Percentiles rank a stretch among this genome's conserved stretches.
phyloP scores from a whole-genome alignment of 192 early-diverging fungal genomes.

The Funneliformis mosseae region DNA sequence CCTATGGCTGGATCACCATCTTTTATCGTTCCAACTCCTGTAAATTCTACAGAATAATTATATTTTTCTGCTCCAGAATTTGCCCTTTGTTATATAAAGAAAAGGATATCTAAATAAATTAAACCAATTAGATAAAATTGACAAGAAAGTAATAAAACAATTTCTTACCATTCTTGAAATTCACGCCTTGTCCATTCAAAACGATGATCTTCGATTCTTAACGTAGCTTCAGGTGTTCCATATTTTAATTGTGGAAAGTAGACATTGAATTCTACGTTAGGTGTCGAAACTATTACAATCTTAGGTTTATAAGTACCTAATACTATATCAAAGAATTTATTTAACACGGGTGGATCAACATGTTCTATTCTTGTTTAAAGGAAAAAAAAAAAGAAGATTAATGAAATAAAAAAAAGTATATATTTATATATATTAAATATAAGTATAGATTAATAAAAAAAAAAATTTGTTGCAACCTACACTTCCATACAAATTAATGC shows the following conservation, averaged over 20 bases:
- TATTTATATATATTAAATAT: conserved; percentile 8
- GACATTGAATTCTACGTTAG: conserved; percentile 92
- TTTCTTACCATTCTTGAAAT: conserved; percentile 74
- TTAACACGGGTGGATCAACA: conserved; percentile 59
- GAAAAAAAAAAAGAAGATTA: conserved; percentile 5
- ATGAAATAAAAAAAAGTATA: neutral
- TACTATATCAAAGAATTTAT: conserved; percentile 59
- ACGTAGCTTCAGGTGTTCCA: conserved; percentile 60
- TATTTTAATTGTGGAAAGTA: conserved; percentile 79
- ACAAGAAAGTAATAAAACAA: neutral
- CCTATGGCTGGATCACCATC: conserved; percentile 52
- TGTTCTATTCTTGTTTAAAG: conserved; percentile 72
- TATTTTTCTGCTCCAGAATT: conserved; percentile 53
- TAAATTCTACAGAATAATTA: conserved; percentile 65
- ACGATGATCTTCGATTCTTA: conserved; percentile 86
- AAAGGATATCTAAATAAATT: neutral
- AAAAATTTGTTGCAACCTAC: conserved; percentile 24
- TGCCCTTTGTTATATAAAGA: conserved; percentile 42
- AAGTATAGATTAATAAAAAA: neutral
- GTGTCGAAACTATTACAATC: conserved; percentile 72
- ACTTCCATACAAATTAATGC: conserved; percentile 83
- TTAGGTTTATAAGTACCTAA: conserved; percentile 71
- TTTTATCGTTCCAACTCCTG: conserved; percentile 62
- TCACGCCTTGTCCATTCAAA: conserved; percentile 95
- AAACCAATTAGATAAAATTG: neutral